Evolutionary conservation across 495 filamentous ascomycete genomes (phyloP).

Genomic region (Penicillium silybi): DNA sequence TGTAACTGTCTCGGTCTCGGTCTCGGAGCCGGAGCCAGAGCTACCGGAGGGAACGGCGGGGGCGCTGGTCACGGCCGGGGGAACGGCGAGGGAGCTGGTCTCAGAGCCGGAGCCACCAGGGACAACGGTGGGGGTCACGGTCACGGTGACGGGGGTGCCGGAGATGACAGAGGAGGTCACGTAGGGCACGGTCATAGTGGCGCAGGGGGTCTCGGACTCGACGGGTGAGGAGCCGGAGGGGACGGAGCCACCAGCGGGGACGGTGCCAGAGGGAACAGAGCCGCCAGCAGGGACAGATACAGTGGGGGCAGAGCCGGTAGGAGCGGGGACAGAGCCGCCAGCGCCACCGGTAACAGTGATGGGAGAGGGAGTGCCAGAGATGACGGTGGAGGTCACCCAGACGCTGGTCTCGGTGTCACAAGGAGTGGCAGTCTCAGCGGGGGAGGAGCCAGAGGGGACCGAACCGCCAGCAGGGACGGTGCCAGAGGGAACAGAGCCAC

Average conservation of each 20-base stretch:
- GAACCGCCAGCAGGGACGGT: slow-evolving; percentile 1
- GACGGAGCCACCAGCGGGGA: not conserved
- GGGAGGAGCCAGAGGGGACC: slow-evolving; percentile 1
- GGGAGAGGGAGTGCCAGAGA: not conserved
- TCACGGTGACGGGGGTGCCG: not conserved
- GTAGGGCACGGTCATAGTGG: not conserved
- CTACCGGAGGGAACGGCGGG: slow-evolving; percentile 3
- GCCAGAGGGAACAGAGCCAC: not conserved
- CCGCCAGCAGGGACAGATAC: not conserved
- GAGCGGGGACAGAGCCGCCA: not conserved
- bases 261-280: not conserved
- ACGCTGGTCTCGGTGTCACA: slow-evolving; percentile 18
- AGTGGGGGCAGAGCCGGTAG: slow-evolving; percentile 9
- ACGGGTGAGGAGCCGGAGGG: not conserved
- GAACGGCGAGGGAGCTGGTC: not conserved
- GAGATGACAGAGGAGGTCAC: not conserved
- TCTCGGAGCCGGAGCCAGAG: not conserved
- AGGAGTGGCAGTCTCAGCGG: slow-evolving; percentile 9
- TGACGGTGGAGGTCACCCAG: slow-evolving; percentile 5
- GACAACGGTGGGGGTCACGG: not conserved
- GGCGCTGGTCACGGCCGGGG: not conserved
- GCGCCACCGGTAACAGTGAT: not conserved
- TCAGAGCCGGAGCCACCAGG: not conserved
- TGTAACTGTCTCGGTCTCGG: slow-evolving; percentile 28
- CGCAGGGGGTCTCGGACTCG: not conserved